These are phyloP conservation scores for Pichia membranifaciens DNA, from an alignment of 805 yeast genomes.

Conservation along the genomic window DNA sequence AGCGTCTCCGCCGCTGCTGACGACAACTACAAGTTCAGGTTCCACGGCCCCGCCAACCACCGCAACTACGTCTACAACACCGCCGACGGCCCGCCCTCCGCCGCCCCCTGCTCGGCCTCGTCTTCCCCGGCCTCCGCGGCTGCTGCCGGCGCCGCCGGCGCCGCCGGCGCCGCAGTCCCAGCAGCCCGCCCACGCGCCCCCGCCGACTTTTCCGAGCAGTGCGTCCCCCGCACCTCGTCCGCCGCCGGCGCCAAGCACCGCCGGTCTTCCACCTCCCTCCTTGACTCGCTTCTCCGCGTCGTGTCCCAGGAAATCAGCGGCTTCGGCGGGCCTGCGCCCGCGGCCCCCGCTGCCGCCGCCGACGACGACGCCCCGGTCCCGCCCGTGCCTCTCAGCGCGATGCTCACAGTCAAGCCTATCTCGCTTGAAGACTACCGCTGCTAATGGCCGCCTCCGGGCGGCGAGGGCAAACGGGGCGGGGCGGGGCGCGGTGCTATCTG, in stretches of 20 bases:
- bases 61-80: too few species aligned
- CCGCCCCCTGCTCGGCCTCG: too few species aligned
- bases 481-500: too few species aligned
- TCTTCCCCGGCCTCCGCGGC: too few species aligned
- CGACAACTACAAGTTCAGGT: too few species aligned
- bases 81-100: too few species aligned
- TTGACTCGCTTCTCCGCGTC: slow-evolving; percentile 2
- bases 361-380: background rate
- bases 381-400: slow-evolving; percentile 1
- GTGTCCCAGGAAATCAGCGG: background rate
- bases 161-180: background rate
- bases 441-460: background rate
- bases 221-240: background rate
- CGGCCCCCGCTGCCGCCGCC: background rate
- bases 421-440: slow-evolving; percentile 1
- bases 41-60: too few species aligned
- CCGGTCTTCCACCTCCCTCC: background rate
- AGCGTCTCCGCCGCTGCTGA: too few species aligned
- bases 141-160: too few species aligned
- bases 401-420: background rate
- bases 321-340: background rate
- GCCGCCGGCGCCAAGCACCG: background rate
- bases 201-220: background rate
- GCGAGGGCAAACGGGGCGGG: too few species aligned
- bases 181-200: too few species aligned